Evolutionary conservation across 805 yeast species (phyloP).

Genomic region (Hanseniaspora thailandica): DNA sequence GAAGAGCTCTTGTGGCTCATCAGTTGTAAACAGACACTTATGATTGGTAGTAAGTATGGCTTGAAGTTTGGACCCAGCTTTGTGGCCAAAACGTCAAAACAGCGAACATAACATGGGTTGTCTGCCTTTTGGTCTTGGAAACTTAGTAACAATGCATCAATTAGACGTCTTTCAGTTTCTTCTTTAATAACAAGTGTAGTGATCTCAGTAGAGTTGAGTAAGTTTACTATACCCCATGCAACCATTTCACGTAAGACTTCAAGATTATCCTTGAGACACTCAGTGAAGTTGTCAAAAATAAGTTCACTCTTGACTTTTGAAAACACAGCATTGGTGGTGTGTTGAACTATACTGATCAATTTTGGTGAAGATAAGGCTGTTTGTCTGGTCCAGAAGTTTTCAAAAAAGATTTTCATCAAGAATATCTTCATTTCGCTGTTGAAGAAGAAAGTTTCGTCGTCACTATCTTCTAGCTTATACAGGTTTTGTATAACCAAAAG

Average conservation of each 20-base stretch:
- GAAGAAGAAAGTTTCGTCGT: neutral
- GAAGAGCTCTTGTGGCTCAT: slow-evolving; percentile 59
- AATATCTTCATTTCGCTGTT: slow-evolving; percentile 17
- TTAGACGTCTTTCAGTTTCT: slow-evolving; percentile 47
- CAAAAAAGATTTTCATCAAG: slow-evolving; percentile 41
- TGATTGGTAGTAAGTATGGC: slow-evolving; percentile 62
- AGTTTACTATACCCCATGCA: slow-evolving; percentile 52
- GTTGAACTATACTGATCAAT: slow-evolving; percentile 49
- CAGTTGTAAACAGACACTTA: slow-evolving; percentile 60
- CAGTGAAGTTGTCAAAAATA: slow-evolving; percentile 46
- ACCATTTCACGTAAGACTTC: slow-evolving; percentile 73
- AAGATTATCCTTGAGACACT: slow-evolving; percentile 64
- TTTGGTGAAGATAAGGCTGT: slow-evolving; percentile 52
- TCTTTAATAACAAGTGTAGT: slow-evolving; percentile 41
- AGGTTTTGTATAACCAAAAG: neutral
- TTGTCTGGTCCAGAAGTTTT: slow-evolving; percentile 71
- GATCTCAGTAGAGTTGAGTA: slow-evolving; percentile 40
- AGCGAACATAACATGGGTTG: slow-evolving; percentile 45
- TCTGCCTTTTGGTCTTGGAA: slow-evolving; percentile 64
- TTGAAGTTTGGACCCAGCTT: slow-evolving; percentile 53
- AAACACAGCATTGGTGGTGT: slow-evolving; percentile 59
- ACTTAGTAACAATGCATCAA: slow-evolving; percentile 71
- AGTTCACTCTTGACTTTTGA: slow-evolving; percentile 53
- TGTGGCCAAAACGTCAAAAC: slow-evolving; percentile 51
- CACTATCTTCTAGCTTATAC: neutral